Evolutionary conservation across 495 filamentous ascomycete genomes (phyloP).

Genomic region (Tuber aestivum): DNA sequence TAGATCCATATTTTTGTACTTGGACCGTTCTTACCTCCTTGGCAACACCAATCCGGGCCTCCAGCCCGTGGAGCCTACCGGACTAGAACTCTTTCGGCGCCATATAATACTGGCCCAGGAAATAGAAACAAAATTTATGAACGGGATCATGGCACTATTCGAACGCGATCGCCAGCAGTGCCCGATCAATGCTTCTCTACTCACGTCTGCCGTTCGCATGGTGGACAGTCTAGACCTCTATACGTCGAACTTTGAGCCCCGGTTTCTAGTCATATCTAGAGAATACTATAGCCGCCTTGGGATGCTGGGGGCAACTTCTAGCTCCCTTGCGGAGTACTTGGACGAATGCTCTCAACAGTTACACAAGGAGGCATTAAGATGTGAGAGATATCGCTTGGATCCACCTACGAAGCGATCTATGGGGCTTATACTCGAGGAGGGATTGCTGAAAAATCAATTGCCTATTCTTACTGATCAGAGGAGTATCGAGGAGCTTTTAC

Average conservation of each 20-base stretch:
- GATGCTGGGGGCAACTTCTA: conserved; percentile 52
- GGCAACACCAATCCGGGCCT: conserved; percentile 52
- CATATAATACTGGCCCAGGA: conserved; percentile 53
- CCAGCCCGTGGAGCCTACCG: conserved; percentile 56
- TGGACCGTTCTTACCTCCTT: conserved; percentile 83
- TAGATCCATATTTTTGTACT: conserved; percentile 80
- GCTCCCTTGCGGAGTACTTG: conserved; percentile 64
- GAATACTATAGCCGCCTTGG: conserved; percentile 62
- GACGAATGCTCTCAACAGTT: conserved; percentile 60
- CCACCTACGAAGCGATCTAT: conserved; percentile 71
- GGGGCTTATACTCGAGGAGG: conserved; percentile 61
- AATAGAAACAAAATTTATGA: conserved; percentile 54
- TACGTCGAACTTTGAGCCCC: conserved; percentile 67
- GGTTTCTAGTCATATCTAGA: conserved; percentile 61
- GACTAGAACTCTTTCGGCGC: conserved; percentile 54
- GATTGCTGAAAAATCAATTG: conserved; percentile 59
- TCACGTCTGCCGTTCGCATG: conserved; percentile 69
- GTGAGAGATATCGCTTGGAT: conserved; percentile 72
- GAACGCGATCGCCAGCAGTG: conserved; percentile 58
- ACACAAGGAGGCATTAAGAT: conserved; percentile 62
- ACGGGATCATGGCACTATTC: conserved; percentile 70
- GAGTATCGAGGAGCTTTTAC: conserved; percentile 63
- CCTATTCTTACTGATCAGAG: conserved; percentile 55
- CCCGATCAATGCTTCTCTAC: conserved; percentile 51
- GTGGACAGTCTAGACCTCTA: conserved; percentile 77